Evolutionary conservation across 768 basidiomycete species (phyloP), one percentile per base, ranked within the genome.

Genomic region (Chalciporus chontae): DNA sequence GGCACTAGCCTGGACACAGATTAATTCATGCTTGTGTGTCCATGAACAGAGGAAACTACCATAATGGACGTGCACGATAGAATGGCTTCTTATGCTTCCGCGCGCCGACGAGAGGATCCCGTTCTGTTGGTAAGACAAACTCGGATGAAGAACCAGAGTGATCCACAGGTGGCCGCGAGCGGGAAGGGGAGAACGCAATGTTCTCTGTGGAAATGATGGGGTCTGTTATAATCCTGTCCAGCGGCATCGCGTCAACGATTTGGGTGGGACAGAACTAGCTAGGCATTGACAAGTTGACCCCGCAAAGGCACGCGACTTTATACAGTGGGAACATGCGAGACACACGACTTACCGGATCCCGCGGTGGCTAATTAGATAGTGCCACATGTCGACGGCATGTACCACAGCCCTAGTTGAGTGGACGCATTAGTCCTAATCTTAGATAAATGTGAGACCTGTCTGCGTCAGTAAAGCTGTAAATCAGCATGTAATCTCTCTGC

Each of bases 1-100:
- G 88, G 87, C 40, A 87, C 80, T 37, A 89, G 71, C 86, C 87
- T 88, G 52, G 8, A 38, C 3, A 17, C 11, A 31, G 24, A 46
- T 67, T 34, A 60, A n/a, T 40, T 32, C 26, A 23, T 8, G 48
- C 13, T 43, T n/a, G 19, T 11, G 10, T 3, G 5, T 15, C 23
- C 19, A 11, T 6, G 44, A 26, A 15, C 15, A 38, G 31, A 31
- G 39, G 32, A 43, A 49, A 54, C 47, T 59, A 76, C 76, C 77
- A 78, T 53, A 78, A 54, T 34, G 77, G 77, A 34, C 77, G 66
- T 3, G 77, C 69, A 45, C 77, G 74, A 52, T 77, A 78, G 62
- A 76, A 78, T 1, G 76, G 73, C 53, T 78, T 78, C 64, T 69
- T 72, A 5, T 32, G 23, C 29, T 52, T 52, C 39, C 47, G 48